Conservation (phyloP, 2,329 filamentous ascomycete genomes). For the Trichoderma harzianum region DNA sequence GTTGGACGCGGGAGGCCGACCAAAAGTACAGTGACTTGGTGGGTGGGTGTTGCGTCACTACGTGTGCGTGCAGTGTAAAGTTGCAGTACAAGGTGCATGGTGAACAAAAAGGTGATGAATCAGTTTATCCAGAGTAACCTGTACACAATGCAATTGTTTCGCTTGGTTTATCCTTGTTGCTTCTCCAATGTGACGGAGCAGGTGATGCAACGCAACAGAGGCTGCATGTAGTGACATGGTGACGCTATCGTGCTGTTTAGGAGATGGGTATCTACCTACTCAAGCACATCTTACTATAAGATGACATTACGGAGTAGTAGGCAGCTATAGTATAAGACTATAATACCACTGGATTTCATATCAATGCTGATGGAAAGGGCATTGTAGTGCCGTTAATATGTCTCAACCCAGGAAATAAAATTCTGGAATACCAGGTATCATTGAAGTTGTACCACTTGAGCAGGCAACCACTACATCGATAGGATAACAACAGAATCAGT, state of each 20-base stretch:
- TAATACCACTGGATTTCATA: not conserved
- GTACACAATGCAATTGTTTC: not conserved
- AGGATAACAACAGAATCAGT: not conserved
- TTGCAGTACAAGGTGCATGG: not conserved
- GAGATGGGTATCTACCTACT: not conserved
- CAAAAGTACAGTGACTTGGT: not conserved
- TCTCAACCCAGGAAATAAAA: not conserved
- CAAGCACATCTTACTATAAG: not conserved
- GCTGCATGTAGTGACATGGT: not conserved
- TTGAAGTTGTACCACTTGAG: not conserved
- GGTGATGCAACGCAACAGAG: not conserved
- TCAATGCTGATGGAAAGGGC: not conserved
- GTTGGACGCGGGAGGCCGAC: not conserved
- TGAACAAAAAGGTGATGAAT: not conserved
- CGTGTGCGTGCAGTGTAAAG: not conserved
- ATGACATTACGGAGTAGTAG: not conserved
- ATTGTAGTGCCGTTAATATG: not conserved
- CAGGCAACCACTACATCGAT: not conserved
- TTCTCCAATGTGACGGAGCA: not conserved
- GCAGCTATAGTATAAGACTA: not conserved
- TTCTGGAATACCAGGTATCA: not conserved
- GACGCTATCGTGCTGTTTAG: not conserved
- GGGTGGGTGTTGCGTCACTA: not conserved
- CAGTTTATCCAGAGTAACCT: not conserved
- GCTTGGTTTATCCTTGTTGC: not conserved